Evolutionary conservation across 352 stramenopile genomes (phyloP), one percentile per base, ranked within the genome.

Genomic region (Elongisporangium anandrum): DNA sequence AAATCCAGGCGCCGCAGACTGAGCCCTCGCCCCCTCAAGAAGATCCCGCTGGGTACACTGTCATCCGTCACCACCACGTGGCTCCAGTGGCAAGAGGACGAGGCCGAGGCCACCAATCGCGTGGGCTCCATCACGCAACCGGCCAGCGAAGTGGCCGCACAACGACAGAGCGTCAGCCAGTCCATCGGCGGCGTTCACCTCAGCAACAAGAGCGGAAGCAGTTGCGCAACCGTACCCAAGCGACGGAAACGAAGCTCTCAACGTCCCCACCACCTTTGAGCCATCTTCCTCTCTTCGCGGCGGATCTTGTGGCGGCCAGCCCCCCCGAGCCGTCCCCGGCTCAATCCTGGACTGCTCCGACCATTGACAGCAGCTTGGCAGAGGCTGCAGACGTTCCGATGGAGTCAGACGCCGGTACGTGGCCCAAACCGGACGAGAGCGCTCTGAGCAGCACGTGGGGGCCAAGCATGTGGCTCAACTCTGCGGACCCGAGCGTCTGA

Each of bases 11-110:
- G 65, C 19, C 57, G 59, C 29, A 68, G 48, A 34, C 54, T 23
- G 29, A 24, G 50, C 16, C 26, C 21, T 51, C 26, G 52, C 23
- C 23, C n/a, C 24, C 51, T 0, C 50, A 73, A 29, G 50, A 72
- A 16, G 77, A 86, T 23, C 72, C 74, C 15, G 77, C 77, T 1
- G 77, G 77, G 20, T 86, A 86, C 61, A 84, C 77, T 3, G 69
- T 86, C 29, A 75, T 84, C n/a, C 73, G 73, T 3, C 72, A 69
- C 15, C 72, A 74, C 20, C 52, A 45, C 4, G 34, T 45, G 34
- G 5, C 34, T 45, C 34, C 34, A 16, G 34, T 45, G 10, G 34
- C 10, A 17, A 45, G 34, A 45, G 34, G 34, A 45, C 10, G 34
- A 45, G 9, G 3, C 13, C 34, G 34, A 45, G 13, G 63, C 61